Percentiles rank a stretch among this genome's conserved stretches.
phyloP scores from a whole-genome alignment of 2,329 filamentous ascomycete species.

The Alternaria sp. region DNA sequence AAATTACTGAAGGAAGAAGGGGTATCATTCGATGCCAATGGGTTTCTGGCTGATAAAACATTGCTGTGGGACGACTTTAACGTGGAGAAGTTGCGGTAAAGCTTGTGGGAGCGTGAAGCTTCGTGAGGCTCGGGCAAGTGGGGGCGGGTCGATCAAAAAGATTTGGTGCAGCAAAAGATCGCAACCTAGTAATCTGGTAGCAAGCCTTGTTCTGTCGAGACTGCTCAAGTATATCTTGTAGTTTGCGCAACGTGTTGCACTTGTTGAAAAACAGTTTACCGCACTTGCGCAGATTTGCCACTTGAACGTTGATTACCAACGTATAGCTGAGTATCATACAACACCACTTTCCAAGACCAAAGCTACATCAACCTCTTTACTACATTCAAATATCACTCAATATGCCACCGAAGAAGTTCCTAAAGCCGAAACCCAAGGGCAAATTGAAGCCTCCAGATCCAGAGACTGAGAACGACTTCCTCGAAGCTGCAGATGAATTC shows the following conservation, averaged over 20 bases:
- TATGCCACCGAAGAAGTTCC: conserved; percentile 46
- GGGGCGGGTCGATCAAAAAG: conserved; percentile 32
- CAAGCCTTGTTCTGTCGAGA: not conserved
- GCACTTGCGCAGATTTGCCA: conserved; percentile 15
- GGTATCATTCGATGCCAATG: conserved; percentile 68
- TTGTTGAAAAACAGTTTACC: conserved; percentile 9
- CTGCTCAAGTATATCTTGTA: not conserved
- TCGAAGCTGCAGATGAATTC: conserved; percentile 71
- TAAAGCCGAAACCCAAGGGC: conserved; percentile 43
- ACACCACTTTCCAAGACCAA: conserved; percentile 6
- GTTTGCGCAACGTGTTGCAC: not conserved
- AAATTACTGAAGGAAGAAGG: conserved; percentile 69
- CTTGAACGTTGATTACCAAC: conserved; percentile 3
- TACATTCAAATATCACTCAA: not conserved
- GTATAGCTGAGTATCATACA: not conserved
- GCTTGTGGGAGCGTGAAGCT: not conserved
- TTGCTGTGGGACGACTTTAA: conserved; percentile 58
- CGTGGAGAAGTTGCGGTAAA: conserved; percentile 34
- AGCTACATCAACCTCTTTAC: conserved; percentile 1
- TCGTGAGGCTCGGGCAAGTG: conserved; percentile 20
- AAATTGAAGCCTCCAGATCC: conserved; percentile 58
- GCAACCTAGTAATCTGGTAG: not conserved
- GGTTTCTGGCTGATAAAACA: conserved; percentile 63
- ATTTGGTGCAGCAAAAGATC: conserved; percentile 12
- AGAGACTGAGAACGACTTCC: conserved; percentile 71